Conservation (phyloP, 2,329 filamentous ascomycete species). For the Epichloe festucae region DNA sequence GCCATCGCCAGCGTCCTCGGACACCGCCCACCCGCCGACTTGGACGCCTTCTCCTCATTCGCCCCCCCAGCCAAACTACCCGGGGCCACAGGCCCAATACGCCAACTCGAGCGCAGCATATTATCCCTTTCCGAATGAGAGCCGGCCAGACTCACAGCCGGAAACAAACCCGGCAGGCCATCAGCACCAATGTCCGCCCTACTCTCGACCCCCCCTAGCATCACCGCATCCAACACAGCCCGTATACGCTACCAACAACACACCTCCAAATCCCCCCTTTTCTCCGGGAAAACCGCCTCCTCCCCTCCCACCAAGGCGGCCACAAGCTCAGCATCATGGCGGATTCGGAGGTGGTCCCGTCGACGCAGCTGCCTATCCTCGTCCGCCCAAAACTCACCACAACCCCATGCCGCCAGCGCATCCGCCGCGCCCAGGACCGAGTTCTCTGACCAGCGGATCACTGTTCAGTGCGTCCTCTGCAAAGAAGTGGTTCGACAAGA, state of each 20-base stretch:
- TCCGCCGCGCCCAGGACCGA: conserved; percentile 9
- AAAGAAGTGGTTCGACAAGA: conserved; percentile 23
- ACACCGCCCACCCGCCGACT: conserved; percentile 4
- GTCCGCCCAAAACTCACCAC: conserved; percentile 20
- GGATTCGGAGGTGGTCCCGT: conserved; percentile 12
- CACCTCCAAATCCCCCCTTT: neutral
- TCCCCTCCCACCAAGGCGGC: conserved; percentile 17
- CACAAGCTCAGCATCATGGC: conserved; percentile 5
- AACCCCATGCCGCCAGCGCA: conserved; percentile 10
- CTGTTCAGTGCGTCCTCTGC: conserved; percentile 22
- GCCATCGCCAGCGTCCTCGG: neutral
- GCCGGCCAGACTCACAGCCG: neutral
- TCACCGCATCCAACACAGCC: conserved; percentile 6
- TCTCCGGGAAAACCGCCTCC: conserved; percentile 8
- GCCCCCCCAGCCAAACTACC: conserved; percentile 4
- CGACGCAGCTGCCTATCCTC: conserved; percentile 16
- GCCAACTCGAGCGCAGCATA: neutral
- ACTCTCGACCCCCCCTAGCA: conserved; percentile 3
- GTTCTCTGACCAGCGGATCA: conserved; percentile 9
- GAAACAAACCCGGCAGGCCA: neutral
- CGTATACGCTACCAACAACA: conserved; percentile 2
- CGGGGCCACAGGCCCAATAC: conserved; percentile 5
- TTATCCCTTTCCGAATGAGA: neutral
- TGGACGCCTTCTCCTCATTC: conserved; percentile 6
- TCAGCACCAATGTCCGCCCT: conserved; percentile 2